These are phyloP conservation scores for Ilyonectria robusta DNA, from an alignment of 2,329 filamentous ascomycete genomes.

Conservation along the genomic window DNA sequence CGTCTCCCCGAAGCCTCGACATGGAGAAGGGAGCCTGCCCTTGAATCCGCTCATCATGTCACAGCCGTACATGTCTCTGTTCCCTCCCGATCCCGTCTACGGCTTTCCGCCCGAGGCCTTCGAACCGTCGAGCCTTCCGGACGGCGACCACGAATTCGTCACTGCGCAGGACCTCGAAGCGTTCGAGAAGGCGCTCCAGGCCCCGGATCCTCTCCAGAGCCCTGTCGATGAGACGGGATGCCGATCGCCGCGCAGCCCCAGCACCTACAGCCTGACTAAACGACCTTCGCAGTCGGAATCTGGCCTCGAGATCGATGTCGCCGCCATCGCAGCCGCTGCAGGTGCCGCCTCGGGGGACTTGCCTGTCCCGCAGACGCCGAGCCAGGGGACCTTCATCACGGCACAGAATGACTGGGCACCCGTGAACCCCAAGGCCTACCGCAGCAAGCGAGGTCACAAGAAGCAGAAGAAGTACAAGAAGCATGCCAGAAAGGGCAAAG, in stretches of 20 bases:
- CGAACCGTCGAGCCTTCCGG: constrained; percentile 80
- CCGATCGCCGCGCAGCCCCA: constrained; percentile 58
- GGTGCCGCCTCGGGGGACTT: constrained; percentile 57
- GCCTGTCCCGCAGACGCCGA: constrained; percentile 42
- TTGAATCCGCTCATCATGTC: constrained; percentile 41
- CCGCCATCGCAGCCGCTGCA: constrained; percentile 55
- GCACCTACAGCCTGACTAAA: constrained; percentile 60
- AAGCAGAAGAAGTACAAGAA: constrained; percentile 50
- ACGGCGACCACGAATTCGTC: constrained; percentile 84
- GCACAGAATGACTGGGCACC: constrained; percentile 98
- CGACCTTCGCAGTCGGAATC: constrained; percentile 54
- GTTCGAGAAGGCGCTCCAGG: constrained; percentile 86
- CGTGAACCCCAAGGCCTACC: constrained; percentile 78
- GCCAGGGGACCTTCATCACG: constrained; percentile 77
- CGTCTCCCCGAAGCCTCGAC: constrained; percentile 2
- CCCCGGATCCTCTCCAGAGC: constrained; percentile 81
- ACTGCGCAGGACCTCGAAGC: constrained; percentile 78
- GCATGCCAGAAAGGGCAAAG: constrained; percentile 53
- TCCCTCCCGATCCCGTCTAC: constrained; percentile 55
- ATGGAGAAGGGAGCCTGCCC: constrained; percentile 10
- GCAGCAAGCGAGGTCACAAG: constrained; percentile 55
- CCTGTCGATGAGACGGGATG: constrained; percentile 66
- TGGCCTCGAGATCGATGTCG: constrained; percentile 51
- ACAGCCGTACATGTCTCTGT: constrained; percentile 42
- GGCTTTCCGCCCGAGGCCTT: constrained; percentile 76